Evolutionary conservation across 1,139 yeast species (phyloP).

Genomic region (Blastobotrys indianensis): DNA sequence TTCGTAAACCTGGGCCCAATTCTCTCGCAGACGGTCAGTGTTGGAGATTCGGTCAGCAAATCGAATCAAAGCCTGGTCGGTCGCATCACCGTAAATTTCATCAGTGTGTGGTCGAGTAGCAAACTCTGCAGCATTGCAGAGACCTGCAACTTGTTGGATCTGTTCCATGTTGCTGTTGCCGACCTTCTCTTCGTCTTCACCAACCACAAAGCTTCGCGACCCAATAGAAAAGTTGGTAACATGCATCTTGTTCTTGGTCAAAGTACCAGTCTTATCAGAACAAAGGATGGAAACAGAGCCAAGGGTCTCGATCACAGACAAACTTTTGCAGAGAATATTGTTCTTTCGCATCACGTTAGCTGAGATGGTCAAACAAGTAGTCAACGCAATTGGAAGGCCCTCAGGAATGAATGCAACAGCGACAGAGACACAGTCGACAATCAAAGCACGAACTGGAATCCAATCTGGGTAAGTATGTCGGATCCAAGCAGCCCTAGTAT

Average conservation of each 20-base stretch:
- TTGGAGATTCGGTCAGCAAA: constrained; percentile 47
- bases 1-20: constrained; percentile 7
- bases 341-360: constrained; percentile 45
- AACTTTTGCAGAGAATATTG: constrained; percentile 44
- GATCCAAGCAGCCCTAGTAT: constrained; percentile 44
- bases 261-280: constrained; percentile 69
- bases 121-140: constrained; percentile 42
- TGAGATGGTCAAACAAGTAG: constrained; percentile 46
- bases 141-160: constrained; percentile 4
- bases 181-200: neutral
- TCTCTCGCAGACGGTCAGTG: constrained; percentile 1
- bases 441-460: constrained; percentile 40
- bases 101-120: neutral
- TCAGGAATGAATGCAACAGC: constrained; percentile 53
- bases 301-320: constrained; percentile 46
- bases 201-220: neutral
- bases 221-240: constrained; percentile 15
- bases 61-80: constrained; percentile 77
- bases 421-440: constrained; percentile 36
- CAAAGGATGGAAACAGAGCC: constrained; percentile 47
- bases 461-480: constrained; percentile 39
- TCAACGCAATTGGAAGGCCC: constrained; percentile 50
- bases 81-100: constrained; percentile 62
- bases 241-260: constrained; percentile 43
- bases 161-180: neutral